phyloP scores from a whole-genome alignment of 1,139 yeast species.

The Nakaseomyces glabratus region DNA sequence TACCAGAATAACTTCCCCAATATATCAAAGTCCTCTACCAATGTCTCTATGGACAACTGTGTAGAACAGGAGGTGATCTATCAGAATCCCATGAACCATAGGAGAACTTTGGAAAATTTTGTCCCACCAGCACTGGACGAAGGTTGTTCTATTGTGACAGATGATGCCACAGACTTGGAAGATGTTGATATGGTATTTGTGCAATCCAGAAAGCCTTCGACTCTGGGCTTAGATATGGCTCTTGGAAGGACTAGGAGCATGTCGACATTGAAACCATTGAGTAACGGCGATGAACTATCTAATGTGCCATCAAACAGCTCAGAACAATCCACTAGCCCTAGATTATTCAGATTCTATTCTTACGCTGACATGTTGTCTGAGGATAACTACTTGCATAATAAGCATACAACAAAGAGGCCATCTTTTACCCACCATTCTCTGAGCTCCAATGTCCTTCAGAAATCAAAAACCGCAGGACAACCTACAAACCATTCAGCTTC shows the following conservation, averaged over 20 bases:
- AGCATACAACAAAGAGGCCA: slow-evolving; percentile 6
- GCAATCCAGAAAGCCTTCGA: slow-evolving; percentile 50
- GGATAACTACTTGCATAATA: slow-evolving; percentile 32
- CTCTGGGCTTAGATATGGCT: slow-evolving; percentile 53
- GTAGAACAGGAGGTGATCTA: slow-evolving; percentile 6
- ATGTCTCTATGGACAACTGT: neutral
- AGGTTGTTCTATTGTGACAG: slow-evolving; percentile 55
- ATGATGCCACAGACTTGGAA: slow-evolving; percentile 51
- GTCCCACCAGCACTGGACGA: slow-evolving; percentile 84
- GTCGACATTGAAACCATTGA: slow-evolving; percentile 4
- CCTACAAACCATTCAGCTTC: neutral
- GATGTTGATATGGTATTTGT: slow-evolving; percentile 58
- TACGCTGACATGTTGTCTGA: slow-evolving; percentile 71
- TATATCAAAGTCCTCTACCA: slow-evolving; percentile 1
- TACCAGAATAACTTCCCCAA: neutral
- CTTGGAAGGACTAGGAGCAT: slow-evolving; percentile 36
- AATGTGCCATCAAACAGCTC: neutral
- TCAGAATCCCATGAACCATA: slow-evolving; percentile 25
- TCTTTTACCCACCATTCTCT: slow-evolving; percentile 4
- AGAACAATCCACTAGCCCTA: slow-evolving; percentile 8
- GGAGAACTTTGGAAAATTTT: slow-evolving; percentile 52
- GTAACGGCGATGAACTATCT: slow-evolving; percentile 13
- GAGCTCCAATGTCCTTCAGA: slow-evolving; percentile 5
- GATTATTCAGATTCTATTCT: slow-evolving; percentile 53
- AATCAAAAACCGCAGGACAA: slow-evolving; percentile 3